These are phyloP conservation scores for Solanum peruvianum DNA, from an alignment of 257 asterid genomes.

Conservation along the genomic window DNA sequence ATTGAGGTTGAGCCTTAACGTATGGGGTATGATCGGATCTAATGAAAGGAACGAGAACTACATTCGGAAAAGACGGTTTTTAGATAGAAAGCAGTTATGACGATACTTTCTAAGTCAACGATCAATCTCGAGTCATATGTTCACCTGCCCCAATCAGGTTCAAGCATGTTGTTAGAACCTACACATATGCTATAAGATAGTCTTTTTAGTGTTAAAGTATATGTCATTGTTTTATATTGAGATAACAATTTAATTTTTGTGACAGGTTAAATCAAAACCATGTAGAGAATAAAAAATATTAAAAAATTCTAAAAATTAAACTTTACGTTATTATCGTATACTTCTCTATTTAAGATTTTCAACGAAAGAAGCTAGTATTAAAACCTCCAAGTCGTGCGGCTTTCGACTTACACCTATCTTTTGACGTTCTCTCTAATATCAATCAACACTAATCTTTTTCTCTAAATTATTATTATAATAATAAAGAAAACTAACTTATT, in stretches of 20 bases:
- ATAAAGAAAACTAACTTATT: not conserved
- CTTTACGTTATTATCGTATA: not conserved
- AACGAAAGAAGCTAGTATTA: no score
- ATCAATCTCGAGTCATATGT: not conserved
- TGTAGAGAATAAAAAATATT: accelerated
- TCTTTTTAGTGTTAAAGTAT: not conserved
- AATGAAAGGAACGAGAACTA: not conserved
- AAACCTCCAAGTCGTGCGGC: not conserved
- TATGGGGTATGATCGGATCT: no score
- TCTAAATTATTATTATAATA: not conserved
- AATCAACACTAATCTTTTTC: not conserved
- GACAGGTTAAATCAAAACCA: not conserved
- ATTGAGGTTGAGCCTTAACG: not conserved
- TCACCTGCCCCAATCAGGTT: not conserved
- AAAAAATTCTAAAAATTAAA: no score
- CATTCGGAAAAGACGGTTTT: no score
- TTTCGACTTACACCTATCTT: not conserved
- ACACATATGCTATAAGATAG: not conserved
- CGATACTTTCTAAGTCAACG: not conserved
- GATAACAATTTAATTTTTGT: not conserved
- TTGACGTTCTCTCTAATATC: not conserved
- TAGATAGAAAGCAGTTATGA: not conserved
- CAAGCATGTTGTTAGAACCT: not conserved
- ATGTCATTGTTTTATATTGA: no score
- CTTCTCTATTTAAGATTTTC: not conserved